phyloP scores from a whole-genome alignment of 495 filamentous ascomycete genomes.

The Trichoderma parareesei region DNA sequence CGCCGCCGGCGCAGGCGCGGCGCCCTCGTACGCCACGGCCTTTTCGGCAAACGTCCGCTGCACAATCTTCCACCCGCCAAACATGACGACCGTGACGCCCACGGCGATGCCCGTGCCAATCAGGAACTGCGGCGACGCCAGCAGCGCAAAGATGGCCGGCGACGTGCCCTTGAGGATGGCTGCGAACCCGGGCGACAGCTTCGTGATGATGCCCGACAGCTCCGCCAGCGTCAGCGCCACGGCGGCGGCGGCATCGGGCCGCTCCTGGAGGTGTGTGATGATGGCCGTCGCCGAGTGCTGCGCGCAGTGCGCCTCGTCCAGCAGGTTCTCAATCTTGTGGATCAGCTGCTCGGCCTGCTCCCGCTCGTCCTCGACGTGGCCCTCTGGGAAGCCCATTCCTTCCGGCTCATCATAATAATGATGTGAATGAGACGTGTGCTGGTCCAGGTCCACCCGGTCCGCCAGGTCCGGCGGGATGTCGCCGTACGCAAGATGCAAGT shows the following conservation, averaged over 20 bases:
- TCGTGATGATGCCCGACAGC: slow-evolving; percentile 69
- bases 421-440: slow-evolving; percentile 14
- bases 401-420: slow-evolving; percentile 12
- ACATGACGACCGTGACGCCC: slow-evolving; percentile 84
- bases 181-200: slow-evolving; percentile 78
- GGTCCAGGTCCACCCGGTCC: slow-evolving; percentile 32
- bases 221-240: slow-evolving; percentile 90
- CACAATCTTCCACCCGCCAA: slow-evolving; percentile 95
- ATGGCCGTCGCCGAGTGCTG: slow-evolving; percentile 76
- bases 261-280: slow-evolving; percentile 79
- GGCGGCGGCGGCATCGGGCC: slow-evolving; percentile 88
- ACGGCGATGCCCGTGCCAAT: slow-evolving; percentile 85
- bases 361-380: slow-evolving; percentile 24
- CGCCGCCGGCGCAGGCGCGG: slow-evolving; percentile 7
- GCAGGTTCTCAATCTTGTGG: slow-evolving; percentile 56
- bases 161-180: slow-evolving; percentile 65
- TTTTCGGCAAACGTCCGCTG: slow-evolving; percentile 55
- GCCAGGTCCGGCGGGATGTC: slow-evolving; percentile 49
- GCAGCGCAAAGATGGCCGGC: slow-evolving; percentile 77
- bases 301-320: slow-evolving; percentile 80
- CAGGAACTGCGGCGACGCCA: slow-evolving; percentile 83
- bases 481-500: slow-evolving; percentile 87
- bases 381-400: slow-evolving; percentile 14
- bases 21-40: slow-evolving; percentile 42
- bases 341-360: slow-evolving; percentile 61